Evolutionary conservation across 2,329 filamentous ascomycete species (phyloP), one percentile per base, ranked within the genome.

Genomic region (Fusarium piperis): DNA sequence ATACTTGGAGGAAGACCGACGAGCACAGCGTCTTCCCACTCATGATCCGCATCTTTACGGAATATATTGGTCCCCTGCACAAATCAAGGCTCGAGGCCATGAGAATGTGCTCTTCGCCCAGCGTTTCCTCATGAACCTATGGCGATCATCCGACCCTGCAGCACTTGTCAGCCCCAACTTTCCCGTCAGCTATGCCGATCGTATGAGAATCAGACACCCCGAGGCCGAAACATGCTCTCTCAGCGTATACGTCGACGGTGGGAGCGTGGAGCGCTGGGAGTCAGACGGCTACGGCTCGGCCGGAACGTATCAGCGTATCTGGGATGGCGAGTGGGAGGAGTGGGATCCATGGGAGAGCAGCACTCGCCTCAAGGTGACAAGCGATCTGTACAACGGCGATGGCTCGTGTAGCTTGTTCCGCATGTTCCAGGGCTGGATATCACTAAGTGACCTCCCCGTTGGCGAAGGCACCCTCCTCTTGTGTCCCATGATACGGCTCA

Each of bases 401-500:
- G 92, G 92, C 2, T 89, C 90, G 10, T 94, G 92, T 79, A 90
- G 85, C 56, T 91, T 93, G 81, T 92, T 94, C 78, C 87, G 93
- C 56, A 93, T 94, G 86, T 93, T 92, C 77, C 93, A 95, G 78
- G 93, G 92, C 58, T 94, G 92, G 91, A 80, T 95, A 15, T 85
- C 86, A 30, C 88, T 95, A 81, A 90, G 88, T 20, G 82, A 85
- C 28, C 91, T 90, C 2, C 87, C 86, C 0, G 89, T 91, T 0
- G 87, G 87, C 11, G 90, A 94, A 77, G 92, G 92, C 8, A 93
- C 91, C 0, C 82, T 95, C 12, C 87, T 91, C 18, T 89, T 95
- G 4, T 94, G 93, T 75, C 93, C 93, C 0, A 85, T 94, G 70
- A 81, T 94, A 30, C 85, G 86, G 52, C 87, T 91, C 59, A 90